Base-by-base conservation (phyloP, 345 rosid species). In the Tarenaya hassleriana region DNA sequence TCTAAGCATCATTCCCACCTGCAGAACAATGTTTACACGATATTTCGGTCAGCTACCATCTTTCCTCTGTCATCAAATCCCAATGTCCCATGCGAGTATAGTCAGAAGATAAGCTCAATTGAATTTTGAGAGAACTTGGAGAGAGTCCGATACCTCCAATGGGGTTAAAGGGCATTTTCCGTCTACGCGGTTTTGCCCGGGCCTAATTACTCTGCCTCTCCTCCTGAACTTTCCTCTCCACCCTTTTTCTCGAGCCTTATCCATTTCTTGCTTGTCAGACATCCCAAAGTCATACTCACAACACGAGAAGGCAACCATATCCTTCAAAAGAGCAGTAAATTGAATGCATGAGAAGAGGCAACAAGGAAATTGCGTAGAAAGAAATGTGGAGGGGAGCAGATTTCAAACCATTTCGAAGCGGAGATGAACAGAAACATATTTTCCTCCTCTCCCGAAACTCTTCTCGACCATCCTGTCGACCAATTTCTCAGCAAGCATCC, bases 1-100 rank as follows among this genome's bases (percentile, higher is more conserved):
- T 64, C 96, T 85, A 56, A 92, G 95, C 96, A 92, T 81, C 96
- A 92, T 78, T 60, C 98, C 98, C 1, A 83, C 98, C 98, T 87
- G 70, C 55, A 67, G 43, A 65, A 63, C 42, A 49, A 46, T 34
- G 37, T 47, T 58, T 57, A 47, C 49, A 19, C 31, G 10, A 37
- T 31, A 29, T 47, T 12, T 63, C 24, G 38, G 44, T 52, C 45
- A 21, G 24, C 17, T 8, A 47, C 45, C 0, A 27, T 3, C 42
- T 50, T 50, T 41, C 8, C 35, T 62, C 2, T 24, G 29, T 24
- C 29, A 24, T 24, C 29, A 24, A 24, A 5, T 53, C 7, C 0
- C 17, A 9, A 12, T n/a, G n/a, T 34, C 10, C 13, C 50, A 19
- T 14, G 13, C 11, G 49, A 50, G 24, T 12, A 39, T 5, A 50